A percentile compares a stretch with the other conserved stretches of the same genome.
Evolutionary conservation across 2,329 filamentous ascomycete species (phyloP).

Genomic region (Aspergillus oerlinghausenensis): DNA sequence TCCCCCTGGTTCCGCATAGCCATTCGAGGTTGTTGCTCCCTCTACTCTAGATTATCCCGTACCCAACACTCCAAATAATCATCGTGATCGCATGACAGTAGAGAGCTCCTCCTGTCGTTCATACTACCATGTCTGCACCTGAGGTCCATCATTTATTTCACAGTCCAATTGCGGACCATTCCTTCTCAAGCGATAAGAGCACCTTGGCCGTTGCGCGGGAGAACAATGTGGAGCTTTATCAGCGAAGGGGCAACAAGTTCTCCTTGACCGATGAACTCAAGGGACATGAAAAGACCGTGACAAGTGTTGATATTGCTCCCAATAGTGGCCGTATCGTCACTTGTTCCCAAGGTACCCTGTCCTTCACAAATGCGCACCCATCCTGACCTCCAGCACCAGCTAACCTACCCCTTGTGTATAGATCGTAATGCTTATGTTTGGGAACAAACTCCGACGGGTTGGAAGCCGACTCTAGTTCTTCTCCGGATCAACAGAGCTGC

Average conservation of each 20-base stretch:
- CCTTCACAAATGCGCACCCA: slow-evolving; percentile 12
- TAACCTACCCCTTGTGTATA: slow-evolving; percentile 32
- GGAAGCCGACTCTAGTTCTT: slow-evolving; percentile 95
- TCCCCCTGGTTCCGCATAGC: neutral
- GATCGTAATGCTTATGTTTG: slow-evolving; percentile 97
- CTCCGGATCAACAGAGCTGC: slow-evolving; percentile 95
- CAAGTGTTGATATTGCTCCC: slow-evolving; percentile 91
- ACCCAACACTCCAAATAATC: slow-evolving; percentile 1
- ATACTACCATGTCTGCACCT: slow-evolving; percentile 66
- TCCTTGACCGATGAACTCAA: slow-evolving; percentile 86
- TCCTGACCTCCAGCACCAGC: neutral
- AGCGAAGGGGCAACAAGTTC: slow-evolving; percentile 67
- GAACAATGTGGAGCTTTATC: slow-evolving; percentile 83
- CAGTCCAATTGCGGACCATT: slow-evolving; percentile 93
- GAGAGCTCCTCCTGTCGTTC: slow-evolving; percentile 93
- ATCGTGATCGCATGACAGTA: slow-evolving; percentile 63
- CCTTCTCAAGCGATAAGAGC: slow-evolving; percentile 87
- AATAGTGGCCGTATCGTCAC: slow-evolving; percentile 90
- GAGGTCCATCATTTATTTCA: slow-evolving; percentile 98
- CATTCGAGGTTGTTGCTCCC: slow-evolving; percentile 1
- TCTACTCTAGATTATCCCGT: neutral
- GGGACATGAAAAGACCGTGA: slow-evolving; percentile 95
- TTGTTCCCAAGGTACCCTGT: slow-evolving; percentile 75
- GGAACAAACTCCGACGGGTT: slow-evolving; percentile 87
- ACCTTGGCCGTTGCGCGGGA: slow-evolving; percentile 89